phyloP scores from a whole-genome alignment of 2,329 filamentous ascomycete genomes.

The Alternaria consortialis region DNA sequence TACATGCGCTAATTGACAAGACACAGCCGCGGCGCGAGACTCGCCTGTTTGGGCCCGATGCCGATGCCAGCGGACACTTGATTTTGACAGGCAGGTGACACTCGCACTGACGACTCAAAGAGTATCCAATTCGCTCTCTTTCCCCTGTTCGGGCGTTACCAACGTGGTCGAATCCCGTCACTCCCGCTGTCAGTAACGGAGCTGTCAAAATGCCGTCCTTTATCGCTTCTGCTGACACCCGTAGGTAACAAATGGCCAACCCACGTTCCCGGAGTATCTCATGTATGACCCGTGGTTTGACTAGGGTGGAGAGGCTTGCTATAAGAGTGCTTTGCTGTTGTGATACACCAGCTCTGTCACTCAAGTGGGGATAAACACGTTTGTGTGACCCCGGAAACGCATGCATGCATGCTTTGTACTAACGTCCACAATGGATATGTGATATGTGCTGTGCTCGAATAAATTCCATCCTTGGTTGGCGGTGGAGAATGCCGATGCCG shows the following conservation, averaged over 20 bases:
- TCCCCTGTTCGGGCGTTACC: slow-evolving; percentile 25
- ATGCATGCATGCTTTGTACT: slow-evolving; percentile 43
- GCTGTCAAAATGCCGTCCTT: slow-evolving; percentile 44
- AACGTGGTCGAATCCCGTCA: slow-evolving; percentile 39
- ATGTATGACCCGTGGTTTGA: slow-evolving; percentile 30
- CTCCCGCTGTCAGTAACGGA: slow-evolving; percentile 45
- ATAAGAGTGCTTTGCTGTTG: slow-evolving; percentile 30
- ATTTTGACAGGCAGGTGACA: slow-evolving; percentile 43
- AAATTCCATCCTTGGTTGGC: slow-evolving; percentile 9
- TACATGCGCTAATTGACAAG: slow-evolving; percentile 34
- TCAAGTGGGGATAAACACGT: slow-evolving; percentile 29
- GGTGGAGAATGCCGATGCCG: slow-evolving; percentile 5
- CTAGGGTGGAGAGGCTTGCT: slow-evolving; percentile 30
- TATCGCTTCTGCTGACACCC: slow-evolving; percentile 38
- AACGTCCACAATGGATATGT: slow-evolving; percentile 25
- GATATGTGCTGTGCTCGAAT: slow-evolving; percentile 21
- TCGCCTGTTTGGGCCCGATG: slow-evolving; percentile 20
- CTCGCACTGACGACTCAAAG: slow-evolving; percentile 30
- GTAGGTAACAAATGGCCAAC: slow-evolving; percentile 33
- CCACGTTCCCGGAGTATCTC: slow-evolving; percentile 39
- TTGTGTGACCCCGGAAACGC: slow-evolving; percentile 39
- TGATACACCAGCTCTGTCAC: slow-evolving; percentile 43
- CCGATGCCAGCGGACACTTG: slow-evolving; percentile 32
- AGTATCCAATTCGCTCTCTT: slow-evolving; percentile 20
- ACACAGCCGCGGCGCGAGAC: slow-evolving; percentile 32